These are phyloP conservation scores for Trichophyton verrucosum DNA, from an alignment of 2,329 filamentous ascomycete species.

Conservation along the genomic window DNA sequence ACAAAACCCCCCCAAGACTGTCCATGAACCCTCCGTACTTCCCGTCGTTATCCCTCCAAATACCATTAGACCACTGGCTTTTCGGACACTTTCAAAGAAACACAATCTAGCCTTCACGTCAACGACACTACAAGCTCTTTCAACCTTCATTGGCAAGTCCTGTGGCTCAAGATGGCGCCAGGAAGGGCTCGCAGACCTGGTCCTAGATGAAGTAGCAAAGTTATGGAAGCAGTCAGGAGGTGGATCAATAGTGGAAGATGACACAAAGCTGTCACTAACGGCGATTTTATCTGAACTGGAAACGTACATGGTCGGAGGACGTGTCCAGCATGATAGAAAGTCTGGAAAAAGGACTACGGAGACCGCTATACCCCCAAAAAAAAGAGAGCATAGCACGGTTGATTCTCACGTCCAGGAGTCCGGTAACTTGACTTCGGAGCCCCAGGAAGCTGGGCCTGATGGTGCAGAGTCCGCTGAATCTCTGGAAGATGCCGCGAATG, in stretches of 20 bases:
- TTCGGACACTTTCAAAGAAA: slow-evolving; percentile 94
- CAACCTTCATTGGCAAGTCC: slow-evolving; percentile 79
- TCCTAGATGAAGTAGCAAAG: slow-evolving; percentile 81
- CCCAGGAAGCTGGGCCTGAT: not conserved
- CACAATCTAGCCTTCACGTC: slow-evolving; percentile 88
- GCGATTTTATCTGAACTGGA: slow-evolving; percentile 74
- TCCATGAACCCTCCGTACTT: slow-evolving; percentile 51
- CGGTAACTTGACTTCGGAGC: not conserved
- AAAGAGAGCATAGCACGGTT: not conserved
- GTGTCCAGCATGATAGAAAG: slow-evolving; percentile 17
- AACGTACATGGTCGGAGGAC: slow-evolving; percentile 79
- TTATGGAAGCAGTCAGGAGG: slow-evolving; percentile 84
- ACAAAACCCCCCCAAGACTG: slow-evolving; percentile 31
- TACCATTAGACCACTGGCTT: slow-evolving; percentile 78
- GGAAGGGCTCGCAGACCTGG: slow-evolving; percentile 81
- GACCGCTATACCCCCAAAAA: slow-evolving; percentile 51
- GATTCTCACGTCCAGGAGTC: not conserved
- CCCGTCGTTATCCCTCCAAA: slow-evolving; percentile 81
- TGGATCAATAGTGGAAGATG: slow-evolving; percentile 75
- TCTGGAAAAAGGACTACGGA: slow-evolving; percentile 37
- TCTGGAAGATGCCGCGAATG: not conserved
- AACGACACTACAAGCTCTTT: slow-evolving; percentile 69
- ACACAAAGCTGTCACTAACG: slow-evolving; percentile 54
- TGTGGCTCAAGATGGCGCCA: slow-evolving; percentile 96
- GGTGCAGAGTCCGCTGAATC: not conserved